Percentiles rank a stretch among this genome's conserved stretches.
phyloP scores from a whole-genome alignment of 495 filamentous ascomycete species.

The Podospora anserina region DNA sequence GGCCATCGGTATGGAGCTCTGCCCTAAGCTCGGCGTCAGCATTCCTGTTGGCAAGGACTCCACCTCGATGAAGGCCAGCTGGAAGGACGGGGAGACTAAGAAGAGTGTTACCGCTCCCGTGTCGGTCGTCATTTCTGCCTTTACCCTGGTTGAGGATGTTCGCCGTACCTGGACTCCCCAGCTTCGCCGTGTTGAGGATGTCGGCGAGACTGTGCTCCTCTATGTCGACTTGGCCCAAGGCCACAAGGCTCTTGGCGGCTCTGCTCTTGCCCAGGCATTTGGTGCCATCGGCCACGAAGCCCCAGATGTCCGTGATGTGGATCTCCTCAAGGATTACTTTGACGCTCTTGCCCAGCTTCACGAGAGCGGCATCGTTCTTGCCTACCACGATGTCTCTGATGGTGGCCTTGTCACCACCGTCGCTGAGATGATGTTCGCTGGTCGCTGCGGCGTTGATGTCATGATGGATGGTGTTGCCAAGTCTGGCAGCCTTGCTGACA shows the following conservation, averaged over 20 bases:
- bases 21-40: conserved; percentile 75
- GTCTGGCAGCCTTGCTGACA: conserved; percentile 54
- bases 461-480: conserved; percentile 70
- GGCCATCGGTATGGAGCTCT: conserved; percentile 85
- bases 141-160: conserved; percentile 75
- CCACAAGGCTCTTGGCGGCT: conserved; percentile 79
- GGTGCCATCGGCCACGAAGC: conserved; percentile 78
- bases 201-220: conserved; percentile 84
- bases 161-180: conserved; percentile 90
- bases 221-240: conserved; percentile 85
- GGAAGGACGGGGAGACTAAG: conserved; percentile 70
- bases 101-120: conserved; percentile 91
- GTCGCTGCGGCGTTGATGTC: conserved; percentile 82
- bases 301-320: conserved; percentile 79
- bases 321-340: conserved; percentile 85
- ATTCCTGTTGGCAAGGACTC: conserved; percentile 98
- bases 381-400: conserved; percentile 92
- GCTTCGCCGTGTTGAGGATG: conserved; percentile 75
- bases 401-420: conserved; percentile 90
- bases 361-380: conserved; percentile 80
- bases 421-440: conserved; percentile 97
- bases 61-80: conserved; percentile 97
- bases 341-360: conserved; percentile 85
- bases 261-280: conserved; percentile 89
- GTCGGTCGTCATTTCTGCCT: conserved; percentile 85